Conservation (phyloP, 2,329 filamentous ascomycete species). For the Xylaria sp. region DNA sequence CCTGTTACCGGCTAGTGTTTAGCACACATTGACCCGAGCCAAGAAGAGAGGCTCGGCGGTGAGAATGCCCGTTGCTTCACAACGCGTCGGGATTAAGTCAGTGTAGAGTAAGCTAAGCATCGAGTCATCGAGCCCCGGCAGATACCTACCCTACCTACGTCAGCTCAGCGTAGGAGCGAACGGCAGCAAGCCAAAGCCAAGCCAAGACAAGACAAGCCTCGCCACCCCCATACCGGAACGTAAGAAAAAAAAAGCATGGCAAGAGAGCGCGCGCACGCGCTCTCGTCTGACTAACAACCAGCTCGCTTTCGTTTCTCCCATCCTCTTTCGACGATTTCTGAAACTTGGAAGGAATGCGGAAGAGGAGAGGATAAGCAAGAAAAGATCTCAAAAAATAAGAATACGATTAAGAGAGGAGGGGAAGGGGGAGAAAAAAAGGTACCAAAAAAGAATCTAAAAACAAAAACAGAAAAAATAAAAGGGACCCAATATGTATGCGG, state of each 20-base stretch:
- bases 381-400: not conserved
- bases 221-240: slow-evolving; percentile 3
- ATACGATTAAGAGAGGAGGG: slow-evolving; percentile 3
- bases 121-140: not conserved
- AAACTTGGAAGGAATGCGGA: slow-evolving; percentile 25
- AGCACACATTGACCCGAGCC: not conserved
- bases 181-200: not conserved
- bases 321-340: not conserved
- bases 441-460: not conserved
- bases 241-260: not conserved
- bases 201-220: not conserved
- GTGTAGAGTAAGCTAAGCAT: not conserved
- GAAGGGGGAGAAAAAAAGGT: not conserved
- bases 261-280: not conserved
- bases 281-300: not conserved
- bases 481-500: not conserved
- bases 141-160: slow-evolving; percentile 9
- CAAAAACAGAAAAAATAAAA: slow-evolving; percentile 3
- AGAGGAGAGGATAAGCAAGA: not conserved
- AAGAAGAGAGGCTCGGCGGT: slow-evolving; percentile 13
- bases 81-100: not conserved
- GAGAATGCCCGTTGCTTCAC: slow-evolving; percentile 9
- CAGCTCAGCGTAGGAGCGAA: slow-evolving; percentile 24
- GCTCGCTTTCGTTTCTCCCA: not conserved
- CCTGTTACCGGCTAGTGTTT: slow-evolving; percentile 14